A percentile compares a stretch with the other conserved stretches of the same genome.
phyloP scores from a whole-genome alignment of 1,139 yeast species.

The Arxiozyma telluris region DNA sequence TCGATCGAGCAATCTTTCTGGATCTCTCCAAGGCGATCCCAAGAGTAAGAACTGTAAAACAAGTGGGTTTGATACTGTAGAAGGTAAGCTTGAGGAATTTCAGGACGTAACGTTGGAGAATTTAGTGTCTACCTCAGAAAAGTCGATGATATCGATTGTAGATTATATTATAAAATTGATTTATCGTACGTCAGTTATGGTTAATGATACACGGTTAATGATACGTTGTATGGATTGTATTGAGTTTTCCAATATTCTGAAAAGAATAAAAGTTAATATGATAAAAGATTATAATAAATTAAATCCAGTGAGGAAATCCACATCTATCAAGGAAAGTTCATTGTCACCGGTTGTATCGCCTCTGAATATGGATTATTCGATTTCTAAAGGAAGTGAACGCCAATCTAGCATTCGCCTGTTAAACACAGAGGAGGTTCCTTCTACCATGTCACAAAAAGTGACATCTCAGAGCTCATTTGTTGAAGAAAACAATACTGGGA shows the following conservation, averaged over 20 bases:
- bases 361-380: not conserved
- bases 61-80: conserved; percentile 8
- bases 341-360: not conserved
- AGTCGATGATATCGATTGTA: conserved; percentile 37
- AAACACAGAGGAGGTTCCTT: not conserved
- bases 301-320: not conserved
- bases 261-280: conserved; percentile 29
- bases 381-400: not conserved
- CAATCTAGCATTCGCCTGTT: not conserved
- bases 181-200: conserved; percentile 50
- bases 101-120: conserved; percentile 38
- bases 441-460: not conserved
- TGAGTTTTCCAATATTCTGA: conserved; percentile 43
- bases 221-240: conserved; percentile 54
- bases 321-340: not conserved
- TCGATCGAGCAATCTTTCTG: conserved; percentile 4
- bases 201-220: conserved; percentile 56
- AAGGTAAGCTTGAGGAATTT: conserved; percentile 8
- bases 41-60: not conserved
- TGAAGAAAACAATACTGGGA: not conserved
- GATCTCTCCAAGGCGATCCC: not conserved
- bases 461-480: not conserved
- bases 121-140: conserved; percentile 44
- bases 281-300: conserved; percentile 13
- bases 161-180: conserved; percentile 49